These are phyloP conservation scores for Phytophthora quininea DNA, from an alignment of 352 stramenopile species.

Conservation along the genomic window DNA sequence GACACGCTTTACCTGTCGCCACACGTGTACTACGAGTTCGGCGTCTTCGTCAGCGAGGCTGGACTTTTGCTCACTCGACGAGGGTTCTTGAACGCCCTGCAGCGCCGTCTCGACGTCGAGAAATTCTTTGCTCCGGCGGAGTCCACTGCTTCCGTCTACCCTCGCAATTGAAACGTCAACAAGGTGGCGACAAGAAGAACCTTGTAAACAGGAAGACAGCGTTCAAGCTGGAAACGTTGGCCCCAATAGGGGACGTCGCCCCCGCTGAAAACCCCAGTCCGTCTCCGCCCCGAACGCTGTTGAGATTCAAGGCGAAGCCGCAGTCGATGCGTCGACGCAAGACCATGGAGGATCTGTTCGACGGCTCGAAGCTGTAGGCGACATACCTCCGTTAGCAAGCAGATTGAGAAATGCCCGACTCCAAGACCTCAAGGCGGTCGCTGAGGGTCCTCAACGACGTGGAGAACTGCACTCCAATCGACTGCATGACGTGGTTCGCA, in stretches of 20 bases:
- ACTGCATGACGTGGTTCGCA: constrained; percentile 5
- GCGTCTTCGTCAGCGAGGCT: constrained; percentile 47
- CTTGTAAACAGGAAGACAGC: constrained; percentile 5
- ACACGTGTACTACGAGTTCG: constrained; percentile 65
- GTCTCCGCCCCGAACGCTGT: constrained; percentile 5
- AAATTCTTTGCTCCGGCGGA: constrained; percentile 46
- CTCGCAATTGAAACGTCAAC: constrained; percentile 12
- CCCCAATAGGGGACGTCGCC: constrained; percentile 7
- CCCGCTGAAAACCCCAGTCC: constrained; percentile 8
- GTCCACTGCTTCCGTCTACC: constrained; percentile 6
- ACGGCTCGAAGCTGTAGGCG: constrained; percentile 8
- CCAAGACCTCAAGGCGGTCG: neutral
- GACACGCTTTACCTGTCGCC: constrained; percentile 52
- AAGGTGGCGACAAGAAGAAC: neutral
- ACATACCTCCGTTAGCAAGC: too few relatives aligned
- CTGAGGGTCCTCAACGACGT: neutral
- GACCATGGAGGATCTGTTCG: constrained; percentile 48
- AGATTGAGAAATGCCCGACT: neutral
- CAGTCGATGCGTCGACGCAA: constrained; percentile 66
- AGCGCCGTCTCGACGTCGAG: constrained; percentile 54
- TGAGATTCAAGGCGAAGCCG: constrained; percentile 1
- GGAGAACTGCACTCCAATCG: constrained; percentile 5
- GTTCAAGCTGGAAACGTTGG: constrained; percentile 20
- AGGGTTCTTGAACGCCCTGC: constrained; percentile 60
- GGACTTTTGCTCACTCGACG: constrained; percentile 53